Evolutionary conservation across 1,139 yeast species (phyloP).

Genomic region (Hyphopichia buzzinii): DNA sequence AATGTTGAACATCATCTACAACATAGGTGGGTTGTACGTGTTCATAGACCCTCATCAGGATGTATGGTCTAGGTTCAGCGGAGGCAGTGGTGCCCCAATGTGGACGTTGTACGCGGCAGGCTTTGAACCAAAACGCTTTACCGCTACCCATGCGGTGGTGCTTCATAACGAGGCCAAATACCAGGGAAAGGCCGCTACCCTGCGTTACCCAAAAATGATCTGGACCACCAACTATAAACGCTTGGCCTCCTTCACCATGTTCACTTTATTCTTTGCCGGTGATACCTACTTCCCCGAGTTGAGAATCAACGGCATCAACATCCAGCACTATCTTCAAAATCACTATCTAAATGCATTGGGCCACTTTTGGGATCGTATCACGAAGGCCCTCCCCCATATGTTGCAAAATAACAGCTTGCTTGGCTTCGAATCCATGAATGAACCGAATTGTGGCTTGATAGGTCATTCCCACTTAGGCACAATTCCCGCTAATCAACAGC

Average conservation of each 20-base stretch:
- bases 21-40: slow-evolving; percentile 74
- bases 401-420: slow-evolving; percentile 52
- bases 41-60: slow-evolving; percentile 91
- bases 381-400: slow-evolving; percentile 49
- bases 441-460: slow-evolving; percentile 70
- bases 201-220: slow-evolving; percentile 65
- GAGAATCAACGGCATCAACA: slow-evolving; percentile 63
- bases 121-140: slow-evolving; percentile 69
- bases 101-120: slow-evolving; percentile 98
- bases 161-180: slow-evolving; percentile 56
- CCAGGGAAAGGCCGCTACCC: neutral
- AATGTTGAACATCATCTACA: slow-evolving; percentile 55
- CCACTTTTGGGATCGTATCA: slow-evolving; percentile 53
- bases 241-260: slow-evolving; percentile 77
- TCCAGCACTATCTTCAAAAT: slow-evolving; percentile 73
- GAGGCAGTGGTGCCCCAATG: slow-evolving; percentile 96
- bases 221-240: slow-evolving; percentile 90
- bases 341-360: slow-evolving; percentile 58
- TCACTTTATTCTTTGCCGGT: slow-evolving; percentile 84
- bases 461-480: slow-evolving; percentile 49
- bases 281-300: slow-evolving; percentile 68
- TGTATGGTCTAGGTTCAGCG: slow-evolving; percentile 86
- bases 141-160: slow-evolving; percentile 68
- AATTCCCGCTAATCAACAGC: slow-evolving; percentile 53
- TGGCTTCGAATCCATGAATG: slow-evolving; percentile 87